Evolutionary conservation across 2,329 filamentous ascomycete genomes (phyloP), one percentile per base, ranked within the genome.

Genomic region (Fonsecaea pedrosoi): DNA sequence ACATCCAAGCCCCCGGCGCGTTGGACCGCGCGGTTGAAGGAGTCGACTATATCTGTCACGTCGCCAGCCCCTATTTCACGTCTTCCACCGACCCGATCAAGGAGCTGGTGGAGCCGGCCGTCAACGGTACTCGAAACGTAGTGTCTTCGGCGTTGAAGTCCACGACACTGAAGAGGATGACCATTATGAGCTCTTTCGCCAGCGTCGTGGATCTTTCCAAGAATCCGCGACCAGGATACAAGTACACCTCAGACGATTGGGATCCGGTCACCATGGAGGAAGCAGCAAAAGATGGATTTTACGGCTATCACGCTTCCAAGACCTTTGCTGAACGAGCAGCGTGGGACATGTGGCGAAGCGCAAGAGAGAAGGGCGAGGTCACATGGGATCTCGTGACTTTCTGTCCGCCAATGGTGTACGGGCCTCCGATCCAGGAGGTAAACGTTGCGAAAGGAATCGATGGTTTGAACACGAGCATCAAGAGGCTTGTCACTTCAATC

Each of bases 141-240:
- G 62, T 77, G 1, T 54, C 67, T 7, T 66, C 71, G 2, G 64
- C 72, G 18, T 42, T 68, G 25, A 71, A 69, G 12, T 68, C 69
- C 1, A 69, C 73, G 2, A 59, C 69, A 10, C 67, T 78, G 6
- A 74, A 73, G 45, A 75, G 80, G 25, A 77, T 85, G 30, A 79
- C 86, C 8, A 75, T 84, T 12, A 84, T 83, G 18, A 82, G 79
- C 64, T 84, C 81, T n/a, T 83, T 85, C 67, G 83, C 82, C 2
- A 75, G 79, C 48, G 80, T 85, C 40, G 70, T 82, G 62, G 79
- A 86, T 71, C 70, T 78, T 8, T 62, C 64, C 3, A 72, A 78
- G 61, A 80, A 78, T 0, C 70, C 67, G 3, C 67, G 76, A 5
- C 76, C 79, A 0, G 79, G 74, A 1, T 78, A 82, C 71, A 78